Evolutionary conservation across 2,329 filamentous ascomycete species (phyloP).

Genomic region (Colletotrichum sp.): DNA sequence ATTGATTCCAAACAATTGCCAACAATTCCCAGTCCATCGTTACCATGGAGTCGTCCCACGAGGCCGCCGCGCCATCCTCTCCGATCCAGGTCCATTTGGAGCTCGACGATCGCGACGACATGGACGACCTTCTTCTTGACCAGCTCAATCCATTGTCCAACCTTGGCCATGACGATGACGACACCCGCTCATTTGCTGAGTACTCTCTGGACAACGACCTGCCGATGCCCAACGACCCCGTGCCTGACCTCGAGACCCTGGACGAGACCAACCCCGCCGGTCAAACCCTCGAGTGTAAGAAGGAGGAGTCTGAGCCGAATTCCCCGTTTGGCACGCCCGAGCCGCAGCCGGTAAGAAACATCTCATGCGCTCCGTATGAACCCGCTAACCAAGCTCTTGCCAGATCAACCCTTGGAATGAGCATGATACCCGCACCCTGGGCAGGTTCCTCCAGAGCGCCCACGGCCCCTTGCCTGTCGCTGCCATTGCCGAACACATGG

Average conservation of each 20-base stretch:
- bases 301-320: not conserved
- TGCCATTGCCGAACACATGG: not conserved
- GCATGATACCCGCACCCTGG: not conserved
- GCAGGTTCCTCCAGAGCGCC: not conserved
- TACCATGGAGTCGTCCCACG: not conserved
- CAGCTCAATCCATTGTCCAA: not conserved
- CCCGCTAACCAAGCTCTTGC: not conserved
- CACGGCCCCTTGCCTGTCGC: not conserved
- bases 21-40: not conserved
- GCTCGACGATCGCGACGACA: not conserved
- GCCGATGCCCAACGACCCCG: not conserved
- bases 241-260: not conserved
- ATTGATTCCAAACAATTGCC: not conserved
- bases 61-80: not conserved
- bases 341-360: not conserved
- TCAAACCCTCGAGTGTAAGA: not conserved
- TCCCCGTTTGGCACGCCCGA: not conserved
- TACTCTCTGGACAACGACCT: not conserved
- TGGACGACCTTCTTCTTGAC: not conserved
- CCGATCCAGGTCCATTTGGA: not conserved
- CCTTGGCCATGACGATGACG: accelerated
- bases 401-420: not conserved
- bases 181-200: not conserved
- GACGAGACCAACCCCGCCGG: not conserved
- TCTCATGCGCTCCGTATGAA: not conserved